Conservation (phyloP, 768 basidiomycete species). For the Harrya chromipes region DNA sequence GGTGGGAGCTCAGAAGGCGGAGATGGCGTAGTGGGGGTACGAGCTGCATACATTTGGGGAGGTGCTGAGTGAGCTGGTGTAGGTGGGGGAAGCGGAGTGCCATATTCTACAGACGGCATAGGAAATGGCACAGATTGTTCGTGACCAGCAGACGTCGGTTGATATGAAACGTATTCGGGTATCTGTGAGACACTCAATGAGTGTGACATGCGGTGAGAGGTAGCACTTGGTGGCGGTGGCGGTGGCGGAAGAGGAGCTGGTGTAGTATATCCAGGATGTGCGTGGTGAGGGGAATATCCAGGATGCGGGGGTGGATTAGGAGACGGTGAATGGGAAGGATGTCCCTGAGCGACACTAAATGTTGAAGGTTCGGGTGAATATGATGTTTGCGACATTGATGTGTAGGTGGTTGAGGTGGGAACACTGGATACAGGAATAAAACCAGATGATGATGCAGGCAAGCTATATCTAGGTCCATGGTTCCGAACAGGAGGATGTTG, state of each 20-base stretch:
- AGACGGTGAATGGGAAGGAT: conserved; percentile 34
- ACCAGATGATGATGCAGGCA: conserved; percentile 65
- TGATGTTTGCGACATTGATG: conserved; percentile 31
- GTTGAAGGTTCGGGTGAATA: conserved; percentile 33
- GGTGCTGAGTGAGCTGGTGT: conserved; percentile 22
- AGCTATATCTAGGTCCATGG: conserved; percentile 62
- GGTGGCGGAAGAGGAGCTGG: conserved; percentile 10
- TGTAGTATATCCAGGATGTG: conserved; percentile 13
- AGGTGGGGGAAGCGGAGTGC: conserved; percentile 17
- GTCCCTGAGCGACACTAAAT: conserved; percentile 38
- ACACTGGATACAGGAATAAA: conserved; percentile 53
- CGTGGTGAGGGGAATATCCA: conserved; percentile 21
- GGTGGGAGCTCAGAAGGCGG: conserved; percentile 23
- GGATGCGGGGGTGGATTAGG: conserved; percentile 13
- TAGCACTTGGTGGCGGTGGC: conserved; percentile 11
- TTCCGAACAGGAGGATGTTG: conserved; percentile 35
- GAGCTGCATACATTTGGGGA: conserved; percentile 24
- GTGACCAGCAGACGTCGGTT: conserved; percentile 11
- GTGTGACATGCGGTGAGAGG: conserved; percentile 24
- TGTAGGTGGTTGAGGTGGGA: conserved; percentile 37
- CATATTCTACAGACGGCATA: conserved; percentile 24
- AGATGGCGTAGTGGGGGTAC: conserved; percentile 18
- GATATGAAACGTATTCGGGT: conserved; percentile 26
- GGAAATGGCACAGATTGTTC: conserved; percentile 26
- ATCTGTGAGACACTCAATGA: conserved; percentile 28